Base-by-base conservation (phyloP, 306 rosid genomes). In the Ceratonia siliqua region DNA sequence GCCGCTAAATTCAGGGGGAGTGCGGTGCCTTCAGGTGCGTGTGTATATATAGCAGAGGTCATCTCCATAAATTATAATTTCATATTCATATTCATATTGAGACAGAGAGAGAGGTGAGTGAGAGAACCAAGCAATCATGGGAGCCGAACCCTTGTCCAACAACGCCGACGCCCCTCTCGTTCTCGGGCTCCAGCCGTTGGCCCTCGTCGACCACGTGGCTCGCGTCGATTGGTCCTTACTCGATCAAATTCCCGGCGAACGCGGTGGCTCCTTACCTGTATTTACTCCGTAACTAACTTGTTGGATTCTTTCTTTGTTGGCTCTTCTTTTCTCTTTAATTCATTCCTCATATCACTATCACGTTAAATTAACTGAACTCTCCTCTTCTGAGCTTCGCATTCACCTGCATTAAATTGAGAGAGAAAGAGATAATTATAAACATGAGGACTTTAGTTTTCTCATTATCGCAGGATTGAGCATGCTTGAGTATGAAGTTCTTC, bases 251-350 rank as follows among this genome's bases (percentile, higher is more conserved):
- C 87, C 92, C 45, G 97, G 95, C 63, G 97, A 94, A 52, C 96
- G 86, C 54, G 99, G 99, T 33, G 99, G 97, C 81, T 94, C 99
- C 78, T 41, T 83, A 22, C 90, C 99, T 20, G 99, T 94, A 83
- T 33, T 1, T 24, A 22, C 61, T 58, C 48, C n/a, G 6, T 33
- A 8, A 20, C 57, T 15, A 9, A 6, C 72, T 28, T 45, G 25
- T 15, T 65, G 32, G 21, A 3, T 66, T 4, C 56, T 25, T n/a
- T 45, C 6, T 15, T 48, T 7, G 0, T n/a, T 18, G 24, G 24
- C 56, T 33, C 35, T 62, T 18, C 2, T 14, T 33, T 33, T 33
- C 1, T n/a, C 6, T 61, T 21, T 21, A 18, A 52, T 13, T 52
- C 13, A 7, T 52, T 8, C 5, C 28, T 20, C 25, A 17, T 32